Base-by-base conservation (phyloP, 176 grass and related monocot species). In the Musa schizocarpa region DNA sequence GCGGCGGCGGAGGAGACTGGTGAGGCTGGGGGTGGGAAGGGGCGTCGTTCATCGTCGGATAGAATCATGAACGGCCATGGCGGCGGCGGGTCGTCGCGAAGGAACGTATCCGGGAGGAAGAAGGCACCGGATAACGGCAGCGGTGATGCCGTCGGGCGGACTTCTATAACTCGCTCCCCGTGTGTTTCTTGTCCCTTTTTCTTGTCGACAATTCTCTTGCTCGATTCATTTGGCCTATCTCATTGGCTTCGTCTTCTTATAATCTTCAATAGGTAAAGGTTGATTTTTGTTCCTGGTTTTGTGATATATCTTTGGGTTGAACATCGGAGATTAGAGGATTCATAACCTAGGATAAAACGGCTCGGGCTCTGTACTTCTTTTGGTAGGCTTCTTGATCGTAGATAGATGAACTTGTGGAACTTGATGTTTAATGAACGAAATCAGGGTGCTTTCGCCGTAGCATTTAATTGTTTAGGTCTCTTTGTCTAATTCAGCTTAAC, bases 161-260 rank as follows among this genome's bases (percentile, higher is more conserved):
- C 71, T 21, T 71, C 68, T 1, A 63, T 91, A 23, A 71, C 82
- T 51, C 85, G 79, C 0, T 77, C 88, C 11, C 54, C 73, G 88
- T 77, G 53, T 22, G 72, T 74, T 55, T 29, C 52, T 74, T 29
- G 5, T n/a, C 27, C 12, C 71, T 52, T 16, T 20, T 25, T 74
- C 7, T 8, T 16, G 51, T 12, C 53, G 19, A 1, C 0, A 17
- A 53, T 14, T 62, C 20, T 29, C 20, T 52, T 2, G 3, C 2
- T 68, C 11, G 65, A 68, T 68, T 68, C 20, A 19, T 26, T 73
- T 25, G 10, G 34, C 34, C 34, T 43, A 43, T 73, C 27, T 21
- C n/a, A 25, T 65, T 65, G 63, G 25, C 12, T 13, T 65, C 63
- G 22, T 65, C 22, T 25, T 25, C 11, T 65, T n/a, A 43, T 43